These are phyloP conservation scores for Jasminum sambac DNA, from an alignment of 257 asterid species.

Conservation along the genomic window DNA sequence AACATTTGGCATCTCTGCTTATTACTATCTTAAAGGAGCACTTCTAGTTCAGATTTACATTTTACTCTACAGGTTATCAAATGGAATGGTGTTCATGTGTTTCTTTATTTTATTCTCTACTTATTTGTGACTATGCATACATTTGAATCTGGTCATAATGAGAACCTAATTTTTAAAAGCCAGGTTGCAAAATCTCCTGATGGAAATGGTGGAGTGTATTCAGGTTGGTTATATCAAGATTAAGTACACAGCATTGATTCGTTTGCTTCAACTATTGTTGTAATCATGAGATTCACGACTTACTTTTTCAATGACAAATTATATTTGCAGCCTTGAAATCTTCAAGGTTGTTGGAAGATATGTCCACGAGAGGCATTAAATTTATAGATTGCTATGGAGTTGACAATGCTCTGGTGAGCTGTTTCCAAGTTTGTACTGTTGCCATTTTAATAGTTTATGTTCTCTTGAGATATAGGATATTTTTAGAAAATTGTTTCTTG, in stretches of 20 bases:
- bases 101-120: constrained; percentile 13
- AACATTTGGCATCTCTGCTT: neutral
- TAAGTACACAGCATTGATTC: constrained; percentile 6
- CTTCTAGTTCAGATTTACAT: constrained; percentile 19
- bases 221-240: constrained; percentile 51
- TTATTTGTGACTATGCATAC: constrained; percentile 5
- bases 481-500: too few species aligned
- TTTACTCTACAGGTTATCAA: constrained; percentile 4
- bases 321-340: constrained; percentile 68
- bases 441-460: too few species aligned
- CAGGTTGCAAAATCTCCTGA: constrained; percentile 98
- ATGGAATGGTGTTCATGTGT: neutral
- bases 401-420: constrained; percentile 88
- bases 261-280: constrained; percentile 4
- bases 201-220: constrained; percentile 96
- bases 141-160: constrained; percentile 17
- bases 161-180: constrained; percentile 37
- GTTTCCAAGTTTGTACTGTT: neutral
- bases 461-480: too few species aligned
- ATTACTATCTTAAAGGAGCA: neutral
- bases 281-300: constrained; percentile 12
- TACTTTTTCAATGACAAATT: constrained; percentile 17
- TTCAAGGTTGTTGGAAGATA: constrained; percentile 82
- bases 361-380: constrained; percentile 83
- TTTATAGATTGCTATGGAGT: constrained; percentile 95